These are phyloP conservation scores for Solanum etuberosum DNA, from an alignment of 257 asterid genomes.

Conservation along the genomic window DNA sequence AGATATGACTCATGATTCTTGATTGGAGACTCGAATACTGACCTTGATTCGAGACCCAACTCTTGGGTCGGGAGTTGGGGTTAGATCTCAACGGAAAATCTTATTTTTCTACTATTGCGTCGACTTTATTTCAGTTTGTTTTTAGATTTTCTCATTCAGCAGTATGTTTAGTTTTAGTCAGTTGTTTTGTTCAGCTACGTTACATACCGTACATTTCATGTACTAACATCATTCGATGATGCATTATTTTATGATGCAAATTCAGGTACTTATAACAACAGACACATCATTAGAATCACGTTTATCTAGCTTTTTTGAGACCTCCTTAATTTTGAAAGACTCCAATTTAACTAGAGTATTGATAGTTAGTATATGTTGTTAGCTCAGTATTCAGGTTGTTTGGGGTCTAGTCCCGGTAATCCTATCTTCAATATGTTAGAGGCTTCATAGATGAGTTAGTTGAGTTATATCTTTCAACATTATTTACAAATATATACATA, in stretches of 20 bases:
- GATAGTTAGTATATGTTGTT: neutral
- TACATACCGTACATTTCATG: neutral
- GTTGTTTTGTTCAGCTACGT: no score
- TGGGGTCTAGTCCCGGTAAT: neutral
- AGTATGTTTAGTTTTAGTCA: neutral
- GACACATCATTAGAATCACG: neutral
- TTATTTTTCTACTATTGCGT: no score
- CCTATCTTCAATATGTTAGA: neutral
- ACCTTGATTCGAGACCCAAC: neutral
- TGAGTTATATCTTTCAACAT: neutral
- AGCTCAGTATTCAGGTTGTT: neutral
- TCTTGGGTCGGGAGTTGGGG: neutral
- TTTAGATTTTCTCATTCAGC: no score
- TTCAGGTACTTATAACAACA: neutral
- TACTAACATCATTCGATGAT: rapidly evolving
- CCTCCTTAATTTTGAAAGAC: neutral
- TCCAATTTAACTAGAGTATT: neutral
- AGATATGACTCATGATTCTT: neutral
- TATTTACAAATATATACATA: no score
- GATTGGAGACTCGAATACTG: no score
- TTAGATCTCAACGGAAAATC: neutral
- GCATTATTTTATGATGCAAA: neutral
- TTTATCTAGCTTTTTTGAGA: neutral
- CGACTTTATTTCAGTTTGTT: neutral
- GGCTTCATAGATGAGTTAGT: neutral